Percentiles rank a stretch among this genome's conserved stretches.
phyloP scores from a whole-genome alignment of 2,329 filamentous ascomycete genomes.

The Sporothrix pallida region DNA sequence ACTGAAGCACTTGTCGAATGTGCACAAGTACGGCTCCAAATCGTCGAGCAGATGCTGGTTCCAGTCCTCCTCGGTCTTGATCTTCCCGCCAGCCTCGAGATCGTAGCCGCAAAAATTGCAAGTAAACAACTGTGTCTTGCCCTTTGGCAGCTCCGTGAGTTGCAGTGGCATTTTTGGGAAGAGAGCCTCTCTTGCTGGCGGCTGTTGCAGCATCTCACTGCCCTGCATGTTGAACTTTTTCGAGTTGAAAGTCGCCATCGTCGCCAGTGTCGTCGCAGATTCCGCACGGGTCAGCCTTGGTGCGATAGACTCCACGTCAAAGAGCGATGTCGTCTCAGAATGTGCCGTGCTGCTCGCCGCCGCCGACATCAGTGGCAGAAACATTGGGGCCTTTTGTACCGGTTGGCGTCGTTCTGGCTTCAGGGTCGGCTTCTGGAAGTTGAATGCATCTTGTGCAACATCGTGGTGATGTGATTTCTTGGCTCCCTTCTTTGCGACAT shows the following conservation, averaged over 20 bases:
- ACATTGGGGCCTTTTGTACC: slow-evolving; percentile 3
- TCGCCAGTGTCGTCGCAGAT: slow-evolving; percentile 33
- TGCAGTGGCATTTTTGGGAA: slow-evolving; percentile 32
- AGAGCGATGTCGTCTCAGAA: slow-evolving; percentile 34
- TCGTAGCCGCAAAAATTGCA: slow-evolving; percentile 37
- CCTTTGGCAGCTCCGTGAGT: slow-evolving; percentile 27
- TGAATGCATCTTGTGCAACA: slow-evolving; percentile 36
- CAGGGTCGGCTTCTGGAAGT: slow-evolving; percentile 36
- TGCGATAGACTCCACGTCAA: slow-evolving; percentile 20
- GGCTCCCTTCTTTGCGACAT: neutral
- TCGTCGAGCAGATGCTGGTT: slow-evolving; percentile 35
- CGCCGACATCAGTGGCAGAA: slow-evolving; percentile 31
- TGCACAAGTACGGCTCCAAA: slow-evolving; percentile 37
- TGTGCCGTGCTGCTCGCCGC: slow-evolving; percentile 29
- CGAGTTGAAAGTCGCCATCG: slow-evolving; percentile 32
- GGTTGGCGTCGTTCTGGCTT: slow-evolving; percentile 15
- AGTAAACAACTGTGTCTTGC: slow-evolving; percentile 33
- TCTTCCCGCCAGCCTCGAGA: slow-evolving; percentile 34
- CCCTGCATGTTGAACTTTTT: neutral
- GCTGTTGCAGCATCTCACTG: neutral
- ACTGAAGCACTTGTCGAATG: slow-evolving; percentile 37
- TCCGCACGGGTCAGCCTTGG: slow-evolving; percentile 15
- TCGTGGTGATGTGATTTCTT: slow-evolving; percentile 33
- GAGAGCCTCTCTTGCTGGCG: slow-evolving; percentile 6
- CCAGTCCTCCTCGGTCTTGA: slow-evolving; percentile 35